These are phyloP conservation scores for Colletotrichum sp. DNA, from an alignment of 2,329 filamentous ascomycete species.

Conservation along the genomic window DNA sequence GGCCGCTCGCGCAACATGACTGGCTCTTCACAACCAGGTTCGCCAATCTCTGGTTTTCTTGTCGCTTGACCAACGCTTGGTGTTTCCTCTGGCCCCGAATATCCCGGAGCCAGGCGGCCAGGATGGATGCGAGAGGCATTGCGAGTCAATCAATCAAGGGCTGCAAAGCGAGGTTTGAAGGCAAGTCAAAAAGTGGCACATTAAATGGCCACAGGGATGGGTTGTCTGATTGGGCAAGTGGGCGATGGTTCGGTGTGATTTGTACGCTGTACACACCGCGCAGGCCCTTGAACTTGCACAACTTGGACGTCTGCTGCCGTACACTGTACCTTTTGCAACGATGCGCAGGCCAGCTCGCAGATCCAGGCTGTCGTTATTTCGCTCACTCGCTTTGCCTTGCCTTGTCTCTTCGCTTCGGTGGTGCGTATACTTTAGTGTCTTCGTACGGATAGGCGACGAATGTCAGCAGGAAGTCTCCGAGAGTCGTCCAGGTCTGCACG, in stretches of 20 bases:
- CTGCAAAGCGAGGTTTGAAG: background rate
- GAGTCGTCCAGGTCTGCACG: background rate
- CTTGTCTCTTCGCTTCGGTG: background rate
- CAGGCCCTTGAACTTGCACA: background rate
- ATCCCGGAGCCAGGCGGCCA: background rate
- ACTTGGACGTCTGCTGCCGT: background rate
- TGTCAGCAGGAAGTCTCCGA: background rate
- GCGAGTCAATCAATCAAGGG: slow-evolving; percentile 17
- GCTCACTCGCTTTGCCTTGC: slow-evolving; percentile 8
- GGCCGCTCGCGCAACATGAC: background rate
- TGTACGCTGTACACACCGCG: background rate
- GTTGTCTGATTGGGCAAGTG: slow-evolving; percentile 9
- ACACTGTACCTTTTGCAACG: background rate
- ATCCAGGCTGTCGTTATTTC: slow-evolving; percentile 17
- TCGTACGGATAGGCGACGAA: background rate
- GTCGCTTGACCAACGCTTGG: slow-evolving; percentile 1
- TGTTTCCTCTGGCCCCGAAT: background rate
- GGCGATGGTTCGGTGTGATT: slow-evolving; percentile 6
- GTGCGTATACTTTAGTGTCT: background rate
- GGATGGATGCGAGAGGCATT: background rate
- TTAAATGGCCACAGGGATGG: slow-evolving; percentile 6
- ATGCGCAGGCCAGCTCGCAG: background rate
- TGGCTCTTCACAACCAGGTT: background rate
- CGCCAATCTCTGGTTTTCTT: slow-evolving; percentile 2
- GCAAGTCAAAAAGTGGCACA: slow-evolving; percentile 7